Base-by-base conservation (phyloP, 2,329 filamentous ascomycete genomes). In the Periconia sp. region DNA sequence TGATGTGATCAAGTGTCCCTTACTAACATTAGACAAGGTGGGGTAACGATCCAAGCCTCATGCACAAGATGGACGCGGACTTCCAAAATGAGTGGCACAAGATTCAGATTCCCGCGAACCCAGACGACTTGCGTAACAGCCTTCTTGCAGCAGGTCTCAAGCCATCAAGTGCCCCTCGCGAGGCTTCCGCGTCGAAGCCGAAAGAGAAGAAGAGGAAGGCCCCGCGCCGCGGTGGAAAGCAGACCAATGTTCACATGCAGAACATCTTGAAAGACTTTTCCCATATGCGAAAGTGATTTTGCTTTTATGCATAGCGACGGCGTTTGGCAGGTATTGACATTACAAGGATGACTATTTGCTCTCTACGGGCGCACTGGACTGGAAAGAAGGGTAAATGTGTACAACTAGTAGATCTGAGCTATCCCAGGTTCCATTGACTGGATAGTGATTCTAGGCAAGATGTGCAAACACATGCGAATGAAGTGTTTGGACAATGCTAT, bases 191-290 rank as follows among this genome's bases (percentile, higher is more conserved):
- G 59, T 73, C 76, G 42, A 72, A 74, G 26, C 74, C 79, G 16
- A 81, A 82, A 57, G 83, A 85, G 56, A 88, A 89, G 74, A 86
- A 87, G 73, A 84, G 85, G 70, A 88, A 89, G 73, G 89, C 88
- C 67, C 78, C 84, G 31, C 82, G 89, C 53, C 81, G 85, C 46
- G 83, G 83, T 29, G 88, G 87, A 54, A 94, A 92, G 78, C 85
- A 87, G 43, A 95, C 89, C 18, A 96, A 96, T 66, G 84, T 84
- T 19, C 91, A 96, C 68, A 95, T 96, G 90, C 79, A 80, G 56
- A 84, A 86, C 52, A 80, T 95, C 46, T 78, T 95, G 64, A 86
- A 90, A 73, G 88, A 92, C 65, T 92, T 83, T 52, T 79, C 76
- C 9, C 75, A 78, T 43, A 61, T 66, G 57, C 60, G 69, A 33